Conservation (phyloP, 495 filamentous ascomycete genomes). For the Astrothelium macrocarpum region DNA sequence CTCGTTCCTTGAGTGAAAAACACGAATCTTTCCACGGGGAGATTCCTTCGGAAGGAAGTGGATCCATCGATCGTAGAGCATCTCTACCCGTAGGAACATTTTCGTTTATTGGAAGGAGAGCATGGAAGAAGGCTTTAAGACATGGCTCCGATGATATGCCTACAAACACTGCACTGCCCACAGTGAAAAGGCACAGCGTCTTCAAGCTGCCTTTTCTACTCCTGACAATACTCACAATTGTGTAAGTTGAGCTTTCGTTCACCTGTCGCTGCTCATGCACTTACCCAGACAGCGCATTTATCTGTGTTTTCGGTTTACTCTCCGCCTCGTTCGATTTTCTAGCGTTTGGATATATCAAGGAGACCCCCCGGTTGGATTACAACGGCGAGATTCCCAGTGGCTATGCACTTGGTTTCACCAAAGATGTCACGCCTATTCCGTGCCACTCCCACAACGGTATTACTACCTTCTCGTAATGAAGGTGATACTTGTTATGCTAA, state of each 20-base stretch:
- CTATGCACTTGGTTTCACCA: constrained; percentile 70
- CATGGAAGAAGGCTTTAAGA: too few species aligned
- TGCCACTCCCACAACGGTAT: constrained; percentile 68
- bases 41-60: too few species aligned
- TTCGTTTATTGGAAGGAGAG: too few species aligned
- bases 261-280: not conserved
- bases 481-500: not conserved
- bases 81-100: too few species aligned
- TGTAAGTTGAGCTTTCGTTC: not conserved
- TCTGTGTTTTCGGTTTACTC: not conserved
- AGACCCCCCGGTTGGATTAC: not conserved
- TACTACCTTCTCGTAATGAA: not conserved
- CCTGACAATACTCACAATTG: not conserved
- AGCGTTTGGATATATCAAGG: not conserved
- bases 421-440: constrained; percentile 56
- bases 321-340: not conserved
- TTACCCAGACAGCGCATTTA: not conserved
- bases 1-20: too few species aligned
- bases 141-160: not conserved
- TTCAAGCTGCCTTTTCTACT: not conserved
- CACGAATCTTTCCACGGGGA: too few species aligned
- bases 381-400: constrained; percentile 40
- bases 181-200: not conserved
- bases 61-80: too few species aligned
- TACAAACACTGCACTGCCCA: not conserved